phyloP scores from a whole-genome alignment of 2,329 filamentous ascomycete genomes.

The Ophiostoma australiae region DNA sequence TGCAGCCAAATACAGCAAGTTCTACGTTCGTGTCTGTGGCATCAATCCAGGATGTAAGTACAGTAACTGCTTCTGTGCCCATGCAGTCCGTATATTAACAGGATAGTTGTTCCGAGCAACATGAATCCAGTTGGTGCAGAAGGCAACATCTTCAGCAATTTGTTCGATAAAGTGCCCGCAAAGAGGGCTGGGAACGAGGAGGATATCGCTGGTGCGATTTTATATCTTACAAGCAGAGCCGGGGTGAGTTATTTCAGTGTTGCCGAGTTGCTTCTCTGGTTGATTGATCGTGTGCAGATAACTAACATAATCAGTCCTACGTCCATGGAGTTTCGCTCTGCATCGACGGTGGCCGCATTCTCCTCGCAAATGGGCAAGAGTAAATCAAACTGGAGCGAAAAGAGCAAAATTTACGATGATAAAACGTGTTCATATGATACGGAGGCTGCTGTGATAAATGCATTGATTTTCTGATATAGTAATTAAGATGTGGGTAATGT shows the following conservation, averaged over 20 bases:
- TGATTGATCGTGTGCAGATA: too few species aligned
- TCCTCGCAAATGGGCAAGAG: conserved; percentile 26
- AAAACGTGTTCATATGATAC: too few species aligned
- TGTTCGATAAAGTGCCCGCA: conserved; percentile 47
- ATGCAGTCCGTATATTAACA: neutral
- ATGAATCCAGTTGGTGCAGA: conserved; percentile 56
- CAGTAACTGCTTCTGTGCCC: neutral
- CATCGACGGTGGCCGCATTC: conserved; percentile 26
- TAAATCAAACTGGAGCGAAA: neutral
- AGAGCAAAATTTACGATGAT: neutral
- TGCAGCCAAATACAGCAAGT: conserved; percentile 43
- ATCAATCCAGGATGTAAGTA: conserved; percentile 31
- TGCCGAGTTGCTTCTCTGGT: neutral
- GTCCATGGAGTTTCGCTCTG: conserved; percentile 25
- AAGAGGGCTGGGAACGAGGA: conserved; percentile 50
- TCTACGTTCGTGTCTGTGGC: conserved; percentile 33
- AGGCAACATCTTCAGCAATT: conserved; percentile 51
- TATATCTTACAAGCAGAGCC: conserved; percentile 42
- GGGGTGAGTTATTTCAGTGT: conserved; percentile 7
- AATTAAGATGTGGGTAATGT: too few species aligned
- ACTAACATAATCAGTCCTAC: conserved; percentile 9
- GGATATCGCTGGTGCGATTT: conserved; percentile 53
- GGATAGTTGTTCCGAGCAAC: conserved; percentile 55
- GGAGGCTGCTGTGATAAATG: too few species aligned
- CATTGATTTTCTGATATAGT: too few species aligned